phyloP scores from a whole-genome alignment of 2,329 filamentous ascomycete genomes.

The Sphaerulina populicola region DNA sequence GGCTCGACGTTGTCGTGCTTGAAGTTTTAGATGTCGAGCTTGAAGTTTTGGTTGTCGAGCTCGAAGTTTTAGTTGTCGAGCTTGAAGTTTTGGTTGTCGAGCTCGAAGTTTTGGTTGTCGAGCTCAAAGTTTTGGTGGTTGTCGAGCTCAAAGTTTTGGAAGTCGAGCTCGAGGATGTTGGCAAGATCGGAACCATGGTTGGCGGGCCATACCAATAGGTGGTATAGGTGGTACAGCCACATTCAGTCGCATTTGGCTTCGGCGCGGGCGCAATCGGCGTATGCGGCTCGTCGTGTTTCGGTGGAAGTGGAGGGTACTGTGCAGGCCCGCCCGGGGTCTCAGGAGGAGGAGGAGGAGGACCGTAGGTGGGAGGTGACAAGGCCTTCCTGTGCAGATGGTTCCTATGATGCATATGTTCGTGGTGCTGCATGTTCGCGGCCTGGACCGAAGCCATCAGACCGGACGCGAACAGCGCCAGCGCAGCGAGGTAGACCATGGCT shows the following conservation, averaged over 20 bases:
- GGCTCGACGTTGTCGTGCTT: too few species aligned
- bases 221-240: slow-evolving; percentile 67
- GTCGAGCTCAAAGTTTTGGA: too few species aligned
- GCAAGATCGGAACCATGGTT: slow-evolving; percentile 29
- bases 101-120: too few species aligned
- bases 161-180: slow-evolving; percentile 10
- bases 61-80: not conserved
- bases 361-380: slow-evolving; percentile 3
- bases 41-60: not conserved
- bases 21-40: not conserved
- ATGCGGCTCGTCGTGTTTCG: not conserved
- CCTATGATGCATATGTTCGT: slow-evolving; percentile 12
- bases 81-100: too few species aligned
- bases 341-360: not conserved
- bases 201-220: slow-evolving; percentile 60
- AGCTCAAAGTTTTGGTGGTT: too few species aligned
- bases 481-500: slow-evolving; percentile 17
- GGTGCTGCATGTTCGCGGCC: slow-evolving; percentile 15
- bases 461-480: slow-evolving; percentile 15
- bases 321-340: not conserved
- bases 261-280: slow-evolving; percentile 4
- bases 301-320: slow-evolving; percentile 2
- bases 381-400: slow-evolving; percentile 12
- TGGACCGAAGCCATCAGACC: slow-evolving; percentile 16
- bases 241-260: slow-evolving; percentile 32